phyloP scores from a whole-genome alignment of 164 flowering plant species.

The Paratinospora sagittata region DNA sequence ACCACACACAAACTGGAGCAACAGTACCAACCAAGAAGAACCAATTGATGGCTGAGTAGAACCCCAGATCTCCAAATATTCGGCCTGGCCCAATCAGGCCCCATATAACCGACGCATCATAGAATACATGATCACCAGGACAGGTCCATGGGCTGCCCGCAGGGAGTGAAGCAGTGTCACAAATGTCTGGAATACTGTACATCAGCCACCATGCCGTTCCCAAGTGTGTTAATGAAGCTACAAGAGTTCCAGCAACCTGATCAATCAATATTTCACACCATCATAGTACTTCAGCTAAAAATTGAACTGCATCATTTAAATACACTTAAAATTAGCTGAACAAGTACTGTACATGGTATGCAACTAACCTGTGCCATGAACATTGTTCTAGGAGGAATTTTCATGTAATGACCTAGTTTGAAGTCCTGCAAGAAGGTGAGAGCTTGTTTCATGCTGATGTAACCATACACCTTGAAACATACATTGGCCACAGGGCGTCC shows the following conservation, averaged over 20 bases:
- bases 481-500: too few relatives aligned
- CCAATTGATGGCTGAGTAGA: constrained; percentile 33
- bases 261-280: neutral
- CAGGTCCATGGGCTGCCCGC: too few relatives aligned
- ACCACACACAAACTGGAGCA: constrained; percentile 31
- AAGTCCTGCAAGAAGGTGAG: constrained; percentile 34
- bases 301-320: neutral
- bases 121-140: too few relatives aligned
- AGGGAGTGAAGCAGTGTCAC: too few relatives aligned
- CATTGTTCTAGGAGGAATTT: constrained; percentile 42
- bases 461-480: too few relatives aligned
- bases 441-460: too few relatives aligned
- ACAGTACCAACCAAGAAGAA: constrained; percentile 31
- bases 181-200: constrained; percentile 17
- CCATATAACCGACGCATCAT: too few relatives aligned
- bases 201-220: constrained; percentile 40
- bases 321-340: too few relatives aligned
- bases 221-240: constrained; percentile 28
- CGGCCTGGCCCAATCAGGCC: too few relatives aligned
- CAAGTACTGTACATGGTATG: too few relatives aligned
- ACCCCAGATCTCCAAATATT: constrained; percentile 28
- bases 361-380: constrained; percentile 35
- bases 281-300: neutral
- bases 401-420: constrained; percentile 52
- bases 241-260: constrained; percentile 32